phyloP scores from a whole-genome alignment of 2,329 filamentous ascomycete species.

The Emericellopsis cladophorae region DNA sequence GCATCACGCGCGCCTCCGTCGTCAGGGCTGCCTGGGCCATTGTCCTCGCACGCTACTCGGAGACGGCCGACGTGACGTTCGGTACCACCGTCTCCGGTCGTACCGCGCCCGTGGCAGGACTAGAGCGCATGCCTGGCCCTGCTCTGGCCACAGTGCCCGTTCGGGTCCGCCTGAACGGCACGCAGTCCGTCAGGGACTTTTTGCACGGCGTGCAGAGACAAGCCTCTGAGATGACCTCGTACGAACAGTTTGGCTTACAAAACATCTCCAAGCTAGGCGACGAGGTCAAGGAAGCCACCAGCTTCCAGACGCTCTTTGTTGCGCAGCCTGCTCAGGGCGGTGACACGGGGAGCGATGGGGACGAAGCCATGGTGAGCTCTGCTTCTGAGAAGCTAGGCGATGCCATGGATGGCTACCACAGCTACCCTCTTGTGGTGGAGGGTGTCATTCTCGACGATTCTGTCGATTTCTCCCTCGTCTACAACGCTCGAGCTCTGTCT shows the following conservation, averaged over 20 bases:
- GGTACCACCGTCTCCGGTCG: constrained; percentile 9
- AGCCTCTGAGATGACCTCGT: constrained; percentile 1
- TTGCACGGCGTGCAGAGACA: constrained; percentile 6
- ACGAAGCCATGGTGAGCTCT: not conserved
- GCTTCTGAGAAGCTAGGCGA: constrained; percentile 6
- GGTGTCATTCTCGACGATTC: constrained; percentile 1
- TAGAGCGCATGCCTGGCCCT: constrained; percentile 9
- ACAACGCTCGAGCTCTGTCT: constrained; percentile 2
- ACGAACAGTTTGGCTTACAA: constrained; percentile 6
- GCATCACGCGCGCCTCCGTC: constrained; percentile 7
- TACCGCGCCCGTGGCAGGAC: constrained; percentile 7
- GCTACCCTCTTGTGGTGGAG: constrained; percentile 4
- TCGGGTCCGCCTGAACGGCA: constrained; percentile 1
- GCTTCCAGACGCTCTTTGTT: constrained; percentile 5
- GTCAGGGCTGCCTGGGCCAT: constrained; percentile 9
- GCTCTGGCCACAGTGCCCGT: constrained; percentile 8
- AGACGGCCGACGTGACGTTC: constrained; percentile 8
- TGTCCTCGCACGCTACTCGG: constrained; percentile 5
- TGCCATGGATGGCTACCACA: constrained; percentile 12
- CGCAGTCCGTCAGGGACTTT: constrained; percentile 4
- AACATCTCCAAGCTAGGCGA: constrained; percentile 4
- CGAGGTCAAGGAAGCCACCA: constrained; percentile 3
- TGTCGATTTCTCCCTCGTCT: constrained; percentile 1
- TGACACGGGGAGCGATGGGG: not conserved
- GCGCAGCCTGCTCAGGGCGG: constrained; percentile 5